A percentile compares a stretch with the other conserved stretches of the same genome.
phyloP scores from a whole-genome alignment of 208 protist species.

The Wallacemonas sp. region DNA sequence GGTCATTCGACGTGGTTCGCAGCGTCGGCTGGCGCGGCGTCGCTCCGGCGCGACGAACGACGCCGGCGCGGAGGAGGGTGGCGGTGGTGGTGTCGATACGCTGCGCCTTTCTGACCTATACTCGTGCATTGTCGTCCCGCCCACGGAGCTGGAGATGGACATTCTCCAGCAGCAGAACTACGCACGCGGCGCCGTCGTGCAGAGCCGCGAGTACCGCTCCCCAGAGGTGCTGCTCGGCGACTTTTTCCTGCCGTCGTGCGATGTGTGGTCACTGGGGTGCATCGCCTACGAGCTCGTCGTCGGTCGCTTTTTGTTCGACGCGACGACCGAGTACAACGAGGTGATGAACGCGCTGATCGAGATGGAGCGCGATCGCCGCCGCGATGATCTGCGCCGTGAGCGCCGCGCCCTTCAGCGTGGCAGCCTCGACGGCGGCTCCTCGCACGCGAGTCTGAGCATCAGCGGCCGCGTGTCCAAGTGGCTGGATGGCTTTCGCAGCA shows the following conservation, averaged over 20 bases:
- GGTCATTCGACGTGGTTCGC: too few species aligned
- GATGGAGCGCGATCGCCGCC: not conserved
- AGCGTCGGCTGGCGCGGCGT: too few species aligned
- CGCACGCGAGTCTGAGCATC: slow-evolving; percentile 11
- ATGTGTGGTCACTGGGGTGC: slow-evolving; percentile 83
- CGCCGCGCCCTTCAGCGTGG: not conserved
- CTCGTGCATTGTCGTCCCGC: slow-evolving; percentile 20
- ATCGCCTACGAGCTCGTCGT: slow-evolving; percentile 82
- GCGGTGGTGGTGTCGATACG: not conserved
- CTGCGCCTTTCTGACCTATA: slow-evolving; percentile 18
- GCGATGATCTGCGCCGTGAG: slow-evolving; percentile 2
- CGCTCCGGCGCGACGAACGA: too few species aligned
- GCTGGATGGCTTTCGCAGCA: not conserved
- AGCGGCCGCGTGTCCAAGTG: slow-evolving; percentile 10
- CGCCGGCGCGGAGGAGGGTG: not conserved
- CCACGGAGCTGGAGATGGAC: slow-evolving; percentile 38
- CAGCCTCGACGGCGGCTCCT: not conserved
- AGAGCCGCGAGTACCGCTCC: slow-evolving; percentile 79
- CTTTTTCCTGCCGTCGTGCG: slow-evolving; percentile 53
- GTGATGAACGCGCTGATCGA: slow-evolving; percentile 8
- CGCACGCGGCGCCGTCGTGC: slow-evolving; percentile 44
- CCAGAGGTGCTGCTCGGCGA: slow-evolving; percentile 79
- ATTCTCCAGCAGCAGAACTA: slow-evolving; percentile 46
- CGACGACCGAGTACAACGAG: slow-evolving; percentile 22
- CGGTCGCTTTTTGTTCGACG: slow-evolving; percentile 68